Evolutionary conservation across 371 early-diverging fungal genomes (phyloP).

Genomic region (Haplosporangium sp.): DNA sequence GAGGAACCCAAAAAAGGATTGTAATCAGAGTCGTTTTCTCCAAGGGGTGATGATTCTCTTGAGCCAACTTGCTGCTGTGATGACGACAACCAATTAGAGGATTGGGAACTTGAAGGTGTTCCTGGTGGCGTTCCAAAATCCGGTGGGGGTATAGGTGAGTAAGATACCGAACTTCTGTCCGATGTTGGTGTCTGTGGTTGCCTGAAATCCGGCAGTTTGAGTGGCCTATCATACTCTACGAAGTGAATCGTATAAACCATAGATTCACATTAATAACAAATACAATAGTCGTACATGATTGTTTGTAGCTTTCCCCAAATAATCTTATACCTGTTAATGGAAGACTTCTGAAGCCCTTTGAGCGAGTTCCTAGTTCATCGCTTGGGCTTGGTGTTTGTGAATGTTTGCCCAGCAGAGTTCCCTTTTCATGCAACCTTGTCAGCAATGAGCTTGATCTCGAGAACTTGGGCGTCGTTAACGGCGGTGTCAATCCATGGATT

Average conservation of each 20-base stretch:
- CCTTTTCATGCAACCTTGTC: conserved; percentile 34
- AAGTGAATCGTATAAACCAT: background rate
- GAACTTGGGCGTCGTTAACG: background rate
- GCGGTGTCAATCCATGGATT: conserved; percentile 1
- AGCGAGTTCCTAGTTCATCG: conserved; percentile 22
- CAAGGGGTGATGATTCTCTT: conserved; percentile 9
- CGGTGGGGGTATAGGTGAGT: conserved; percentile 35
- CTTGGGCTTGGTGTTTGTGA: conserved; percentile 43
- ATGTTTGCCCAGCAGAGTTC: conserved; percentile 47
- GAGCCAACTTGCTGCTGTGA: background rate
- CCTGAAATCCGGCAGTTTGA: conserved; percentile 20
- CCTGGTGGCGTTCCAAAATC: conserved; percentile 45
- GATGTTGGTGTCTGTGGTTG: conserved; percentile 10
- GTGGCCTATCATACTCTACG: conserved; percentile 12
- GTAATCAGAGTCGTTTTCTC: conserved; percentile 11
- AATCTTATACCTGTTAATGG: conserved; percentile 1
- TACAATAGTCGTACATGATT: background rate
- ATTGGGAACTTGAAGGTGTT: conserved; percentile 12
- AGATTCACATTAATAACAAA: background rate
- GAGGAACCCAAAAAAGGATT: conserved; percentile 44
- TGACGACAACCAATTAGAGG: conserved; percentile 7
- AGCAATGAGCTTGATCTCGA: conserved; percentile 20
- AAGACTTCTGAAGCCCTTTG: conserved; percentile 32
- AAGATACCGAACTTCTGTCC: conserved; percentile 9
- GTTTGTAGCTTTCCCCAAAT: background rate